A percentile compares a stretch with the other conserved stretches of the same genome.
Conservation (phyloP, 1,139 yeast genomes). For the Saccharomycopsis crataegensis region DNA sequence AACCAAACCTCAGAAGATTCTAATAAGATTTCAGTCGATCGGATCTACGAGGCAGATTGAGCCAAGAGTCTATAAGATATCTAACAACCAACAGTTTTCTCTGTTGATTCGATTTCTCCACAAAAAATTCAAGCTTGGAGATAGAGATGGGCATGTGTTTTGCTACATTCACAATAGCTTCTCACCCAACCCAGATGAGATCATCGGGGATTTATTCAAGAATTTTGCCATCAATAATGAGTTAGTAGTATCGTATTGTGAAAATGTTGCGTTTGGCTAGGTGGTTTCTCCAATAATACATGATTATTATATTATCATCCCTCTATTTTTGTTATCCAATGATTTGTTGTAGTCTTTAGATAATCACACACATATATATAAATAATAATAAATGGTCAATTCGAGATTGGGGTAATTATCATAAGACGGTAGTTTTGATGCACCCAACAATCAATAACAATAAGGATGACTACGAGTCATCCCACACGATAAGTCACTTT, state of each 20-base stretch:
- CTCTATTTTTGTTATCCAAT: not conserved
- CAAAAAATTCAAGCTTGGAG: conserved; percentile 32
- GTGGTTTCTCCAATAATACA: not conserved
- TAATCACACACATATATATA: too few relatives aligned
- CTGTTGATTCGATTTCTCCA: conserved; percentile 40
- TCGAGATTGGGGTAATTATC: too few relatives aligned
- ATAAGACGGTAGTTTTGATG: too few relatives aligned
- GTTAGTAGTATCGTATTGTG: conserved; percentile 47
- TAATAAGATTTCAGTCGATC: conserved; percentile 43
- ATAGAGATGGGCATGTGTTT: conserved; percentile 25
- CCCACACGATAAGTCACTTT: too few relatives aligned
- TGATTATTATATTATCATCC: not conserved
- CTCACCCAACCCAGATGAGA: conserved; percentile 54
- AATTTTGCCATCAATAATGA: conserved; percentile 43
- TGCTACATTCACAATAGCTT: conserved; percentile 54
- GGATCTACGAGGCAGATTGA: conserved; percentile 47
- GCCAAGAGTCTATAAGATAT: conserved; percentile 45
- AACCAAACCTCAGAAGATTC: conserved; percentile 7
- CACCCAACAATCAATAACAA: too few relatives aligned
- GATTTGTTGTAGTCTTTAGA: conserved; percentile 88
- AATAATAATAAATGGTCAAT: too few relatives aligned
- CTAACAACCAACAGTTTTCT: conserved; percentile 39
- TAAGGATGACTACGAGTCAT: too few relatives aligned
- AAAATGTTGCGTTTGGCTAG: conserved; percentile 51
- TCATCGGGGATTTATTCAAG: conserved; percentile 38